phyloP scores from a whole-genome alignment of 129 eudicot genomes.

The Cynara cardunculus region DNA sequence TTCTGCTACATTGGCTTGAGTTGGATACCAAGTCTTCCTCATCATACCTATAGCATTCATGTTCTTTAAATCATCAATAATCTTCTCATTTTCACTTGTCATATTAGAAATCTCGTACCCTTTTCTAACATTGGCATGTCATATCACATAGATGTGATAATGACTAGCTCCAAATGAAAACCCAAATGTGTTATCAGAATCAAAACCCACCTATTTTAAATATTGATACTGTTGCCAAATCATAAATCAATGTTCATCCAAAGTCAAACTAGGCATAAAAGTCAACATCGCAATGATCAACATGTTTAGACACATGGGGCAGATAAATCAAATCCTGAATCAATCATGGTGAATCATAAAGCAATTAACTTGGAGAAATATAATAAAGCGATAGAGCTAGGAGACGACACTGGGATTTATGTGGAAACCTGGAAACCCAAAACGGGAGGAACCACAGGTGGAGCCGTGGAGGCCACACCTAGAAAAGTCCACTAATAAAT shows the following conservation, averaged over 20 bases:
- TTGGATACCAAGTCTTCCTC: no score
- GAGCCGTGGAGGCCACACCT: not conserved
- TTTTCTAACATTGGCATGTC: no score
- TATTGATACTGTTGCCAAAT: not conserved
- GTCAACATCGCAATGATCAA: not conserved
- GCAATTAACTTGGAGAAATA: not conserved
- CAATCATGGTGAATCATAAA: not conserved
- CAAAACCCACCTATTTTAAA: no score
- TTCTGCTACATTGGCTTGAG: no score
- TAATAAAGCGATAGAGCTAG: not conserved
- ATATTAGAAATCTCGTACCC: no score
- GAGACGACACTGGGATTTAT: not conserved
- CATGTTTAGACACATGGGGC: not conserved
- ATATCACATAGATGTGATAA: no score
- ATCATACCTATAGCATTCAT: no score
- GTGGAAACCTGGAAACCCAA: not conserved
- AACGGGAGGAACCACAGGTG: not conserved
- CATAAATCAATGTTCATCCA: not conserved
- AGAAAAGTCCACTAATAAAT: not conserved
- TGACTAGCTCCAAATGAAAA: no score
- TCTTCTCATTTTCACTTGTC: no score
- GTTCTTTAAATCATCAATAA: no score
- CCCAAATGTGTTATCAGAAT: no score
- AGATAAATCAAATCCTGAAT: not conserved
- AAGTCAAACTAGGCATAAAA: not conserved